Percentiles rank a stretch among this genome's conserved stretches.
These are phyloP conservation scores for Puccinia polysora DNA, from an alignment of 1,284 basidiomycete genomes.

Conservation along the genomic window DNA sequence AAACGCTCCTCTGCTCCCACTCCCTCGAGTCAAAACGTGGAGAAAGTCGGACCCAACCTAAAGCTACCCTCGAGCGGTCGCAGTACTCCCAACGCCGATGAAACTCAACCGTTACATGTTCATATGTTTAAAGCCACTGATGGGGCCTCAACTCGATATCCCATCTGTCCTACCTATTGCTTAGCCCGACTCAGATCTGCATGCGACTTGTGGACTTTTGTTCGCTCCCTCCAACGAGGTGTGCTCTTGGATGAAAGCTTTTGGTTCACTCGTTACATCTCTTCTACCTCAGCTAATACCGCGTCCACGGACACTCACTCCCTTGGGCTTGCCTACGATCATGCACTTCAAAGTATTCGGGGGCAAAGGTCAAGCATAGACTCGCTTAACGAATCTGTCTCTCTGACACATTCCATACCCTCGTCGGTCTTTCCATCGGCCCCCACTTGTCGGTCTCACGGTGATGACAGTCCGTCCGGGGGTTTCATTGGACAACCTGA, in stretches of 20 bases:
- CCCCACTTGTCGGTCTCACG: not conserved
- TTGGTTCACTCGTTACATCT: slow-evolving; percentile 19
- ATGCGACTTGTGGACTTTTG: slow-evolving; percentile 83
- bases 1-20: slow-evolving; percentile 26
- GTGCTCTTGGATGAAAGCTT: slow-evolving; percentile 71
- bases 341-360: slow-evolving; percentile 5
- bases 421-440: not conserved
- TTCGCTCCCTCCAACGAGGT: slow-evolving; percentile 74
- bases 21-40: slow-evolving; percentile 32
- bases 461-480: not conserved
- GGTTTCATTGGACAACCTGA: not conserved
- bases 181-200: slow-evolving; percentile 72
- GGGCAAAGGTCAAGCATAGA: slow-evolving; percentile 3
- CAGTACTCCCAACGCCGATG: slow-evolving; percentile 53
- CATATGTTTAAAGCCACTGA: slow-evolving; percentile 50
- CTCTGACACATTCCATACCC: slow-evolving; percentile 13
- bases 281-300: not conserved
- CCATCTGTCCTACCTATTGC: slow-evolving; percentile 61
- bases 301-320: slow-evolving; percentile 6
- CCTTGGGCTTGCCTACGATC: slow-evolving; percentile 23
- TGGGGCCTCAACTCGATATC: slow-evolving; percentile 47
- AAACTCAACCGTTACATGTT: slow-evolving; percentile 45
- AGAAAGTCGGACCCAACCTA: slow-evolving; percentile 46
- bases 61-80: slow-evolving; percentile 49
- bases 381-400: not conserved